phyloP scores from a whole-genome alignment of 352 stramenopile species.

The Phytophthora europaea region DNA sequence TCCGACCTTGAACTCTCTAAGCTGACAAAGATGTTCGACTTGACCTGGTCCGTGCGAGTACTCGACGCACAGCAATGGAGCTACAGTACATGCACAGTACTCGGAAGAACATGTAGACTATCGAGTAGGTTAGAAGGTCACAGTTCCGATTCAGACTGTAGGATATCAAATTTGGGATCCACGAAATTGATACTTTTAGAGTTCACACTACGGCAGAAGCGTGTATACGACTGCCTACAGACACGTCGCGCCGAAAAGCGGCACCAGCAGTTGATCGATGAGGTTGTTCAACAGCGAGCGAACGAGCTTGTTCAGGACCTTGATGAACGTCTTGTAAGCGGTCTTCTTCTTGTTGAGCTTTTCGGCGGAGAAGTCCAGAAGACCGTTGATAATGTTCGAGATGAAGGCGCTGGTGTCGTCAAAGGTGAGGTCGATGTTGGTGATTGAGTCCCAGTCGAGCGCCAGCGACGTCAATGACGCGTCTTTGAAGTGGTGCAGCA shows the following conservation, averaged over 20 bases:
- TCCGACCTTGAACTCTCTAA: conserved; percentile 7
- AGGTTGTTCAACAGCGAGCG: conserved; percentile 67
- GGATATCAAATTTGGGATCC: not conserved
- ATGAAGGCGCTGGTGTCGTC: conserved; percentile 50
- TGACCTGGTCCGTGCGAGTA: not conserved
- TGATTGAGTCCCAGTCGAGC: conserved; percentile 57
- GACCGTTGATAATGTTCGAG: conserved; percentile 55
- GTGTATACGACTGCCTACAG: conserved; percentile 12
- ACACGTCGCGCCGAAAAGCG: conserved; percentile 59
- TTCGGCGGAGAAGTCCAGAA: conserved; percentile 57
- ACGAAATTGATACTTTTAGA: not conserved
- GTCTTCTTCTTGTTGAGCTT: conserved; percentile 75
- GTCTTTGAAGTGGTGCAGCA: conserved; percentile 46
- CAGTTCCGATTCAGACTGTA: not conserved
- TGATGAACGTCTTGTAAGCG: conserved; percentile 60
- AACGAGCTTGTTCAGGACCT: conserved; percentile 48
- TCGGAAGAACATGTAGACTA: not conserved
- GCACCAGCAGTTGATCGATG: conserved; percentile 46
- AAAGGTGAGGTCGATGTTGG: conserved; percentile 61
- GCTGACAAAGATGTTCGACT: conserved; percentile 7
- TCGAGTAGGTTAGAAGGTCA: not conserved
- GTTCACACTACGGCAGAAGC: not conserved
- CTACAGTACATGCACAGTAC: not conserved
- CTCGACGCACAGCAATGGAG: not conserved
- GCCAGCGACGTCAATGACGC: conserved; percentile 42